Conservation (phyloP, 495 filamentous ascomycete genomes). For the Penicillium coprophilum region DNA sequence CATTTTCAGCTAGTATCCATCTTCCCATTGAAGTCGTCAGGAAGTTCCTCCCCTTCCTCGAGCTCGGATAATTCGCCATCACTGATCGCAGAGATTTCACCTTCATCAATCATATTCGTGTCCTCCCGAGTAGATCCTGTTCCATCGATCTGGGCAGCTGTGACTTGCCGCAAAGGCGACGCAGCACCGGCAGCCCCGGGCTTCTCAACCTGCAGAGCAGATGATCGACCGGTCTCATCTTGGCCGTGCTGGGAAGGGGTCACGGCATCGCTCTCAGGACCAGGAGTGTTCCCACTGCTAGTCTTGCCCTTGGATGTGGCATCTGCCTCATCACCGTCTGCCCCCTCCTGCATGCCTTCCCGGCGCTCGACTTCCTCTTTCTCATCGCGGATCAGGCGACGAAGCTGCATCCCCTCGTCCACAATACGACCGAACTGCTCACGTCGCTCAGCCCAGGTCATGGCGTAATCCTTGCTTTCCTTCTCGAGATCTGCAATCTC, state of each 20-base stretch:
- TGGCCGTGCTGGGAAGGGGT: constrained; percentile 51
- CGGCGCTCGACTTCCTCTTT: constrained; percentile 80
- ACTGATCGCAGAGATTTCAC: constrained; percentile 56
- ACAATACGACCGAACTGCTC: constrained; percentile 90
- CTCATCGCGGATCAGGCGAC: constrained; percentile 86
- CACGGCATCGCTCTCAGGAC: constrained; percentile 53
- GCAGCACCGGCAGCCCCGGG: constrained; percentile 25
- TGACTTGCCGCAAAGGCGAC: constrained; percentile 46
- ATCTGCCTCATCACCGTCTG: constrained; percentile 72
- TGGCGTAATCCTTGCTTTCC: constrained; percentile 77
- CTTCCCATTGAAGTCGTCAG: constrained; percentile 53
- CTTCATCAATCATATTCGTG: constrained; percentile 60
- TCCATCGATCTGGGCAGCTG: constrained; percentile 32
- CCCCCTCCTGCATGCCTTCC: constrained; percentile 76
- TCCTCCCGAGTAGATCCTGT: constrained; percentile 47
- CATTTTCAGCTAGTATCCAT: constrained; percentile 65
- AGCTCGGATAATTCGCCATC: constrained; percentile 39
- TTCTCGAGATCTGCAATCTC: constrained; percentile 86
- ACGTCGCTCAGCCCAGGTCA: constrained; percentile 80
- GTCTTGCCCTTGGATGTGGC: constrained; percentile 49
- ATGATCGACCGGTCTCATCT: constrained; percentile 41
- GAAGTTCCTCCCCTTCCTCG: constrained; percentile 51
- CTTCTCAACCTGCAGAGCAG: constrained; percentile 41
- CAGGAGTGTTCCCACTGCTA: constrained; percentile 65
- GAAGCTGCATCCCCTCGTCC: constrained; percentile 82